Evolutionary conservation across 2,329 filamentous ascomycete species (phyloP), one percentile per base, ranked within the genome.

Genomic region (Talaromyces sp.): DNA sequence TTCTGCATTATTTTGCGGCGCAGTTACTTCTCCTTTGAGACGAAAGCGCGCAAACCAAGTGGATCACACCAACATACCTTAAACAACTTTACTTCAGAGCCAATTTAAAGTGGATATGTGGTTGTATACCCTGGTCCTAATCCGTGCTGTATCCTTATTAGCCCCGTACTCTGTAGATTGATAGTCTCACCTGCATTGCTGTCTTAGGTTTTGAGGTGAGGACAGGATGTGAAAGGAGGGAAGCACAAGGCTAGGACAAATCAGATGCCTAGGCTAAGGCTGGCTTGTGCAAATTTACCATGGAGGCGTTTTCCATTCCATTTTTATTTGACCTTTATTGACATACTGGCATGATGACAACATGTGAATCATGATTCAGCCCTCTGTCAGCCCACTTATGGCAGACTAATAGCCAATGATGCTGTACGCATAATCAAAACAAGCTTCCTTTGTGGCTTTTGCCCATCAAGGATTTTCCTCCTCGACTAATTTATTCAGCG

Each of bases 1-100:
- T 31, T 63, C 36, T 63, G 61, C 51, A 58, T 63, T 27, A 25
- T 47, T 63, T 66, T 66, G 64, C 64, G 64, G 64, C 64, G 60
- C 64, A 63, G 64, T 58, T 53, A 61, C 13, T 63, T 47, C 61
- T 63, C 34, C 25, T 58, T 63, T 19, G 13, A 56, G 61, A 40
- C 38, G 36, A 56, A 38, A 56, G 51, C 61, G 51, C 61, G 61
- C 43, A 56, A 56, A 45, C 38, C 29, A 56, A 36, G 61, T 63
- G 61, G 61, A 63, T 58, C 40, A 34, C 31, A 15, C 51, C 61
- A 27, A 63, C 61, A 56, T 63, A 63, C 25, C 22, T 56, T 63
- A 63, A 63, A 63, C 49, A 49, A 56, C 61, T 27, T 47, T 47
- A 58, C 36, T 45, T 63, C 34, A 45, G 38, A 36, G 56, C 36